Evolutionary conservation across 306 rosid genomes (phyloP), one percentile per base, ranked within the genome.

Genomic region (Fragaria iinumae): DNA sequence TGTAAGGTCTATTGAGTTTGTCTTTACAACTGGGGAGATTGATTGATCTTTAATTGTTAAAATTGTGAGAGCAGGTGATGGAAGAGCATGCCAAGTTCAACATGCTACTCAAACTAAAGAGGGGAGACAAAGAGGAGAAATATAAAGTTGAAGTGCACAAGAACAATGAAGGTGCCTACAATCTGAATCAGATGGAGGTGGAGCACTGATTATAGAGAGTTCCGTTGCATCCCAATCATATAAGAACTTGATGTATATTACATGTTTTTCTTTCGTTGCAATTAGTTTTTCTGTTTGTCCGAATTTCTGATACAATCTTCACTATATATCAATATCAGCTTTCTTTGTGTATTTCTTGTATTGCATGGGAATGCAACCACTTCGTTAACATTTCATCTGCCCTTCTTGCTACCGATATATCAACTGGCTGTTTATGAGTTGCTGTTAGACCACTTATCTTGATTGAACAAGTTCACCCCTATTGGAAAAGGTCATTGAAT

Each of bases 41-140:
- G 25, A 7, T 17, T 41, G 8, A 49, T 36, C 48, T 25, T 64
- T 1, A 4, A 23, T 38, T 20, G 27, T 50, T 49, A 1, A n/a
- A 43, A 25, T 12, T 52, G 45, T 17, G 6, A 43, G 47, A 65
- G 63, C 89, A 91, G 97, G 94, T 91, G 75, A 71, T 63, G 2
- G 91, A 91, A 64, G 90, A 86, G 36, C 78, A 52, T 79, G 90
- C 88, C 1, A 89, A 88, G 89, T 89, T 91, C 50, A 75, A 91
- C 81, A 27, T 91, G 83, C 86, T 91, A 45, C 80, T 91, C 72
- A 91, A 89, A 76, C 77, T 91, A 47, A 91, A 91, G 86, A 73
- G 94, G 38, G 94, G 92, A 72, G 83, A 69, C 55, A 91, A 89
- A 78, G 91, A 89, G 76, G 97, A 89, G 83, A 91, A 86, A 70